Evolutionary conservation across 2,329 filamentous ascomycete species (phyloP).

Genomic region (Aurifilum marmelostoma): DNA sequence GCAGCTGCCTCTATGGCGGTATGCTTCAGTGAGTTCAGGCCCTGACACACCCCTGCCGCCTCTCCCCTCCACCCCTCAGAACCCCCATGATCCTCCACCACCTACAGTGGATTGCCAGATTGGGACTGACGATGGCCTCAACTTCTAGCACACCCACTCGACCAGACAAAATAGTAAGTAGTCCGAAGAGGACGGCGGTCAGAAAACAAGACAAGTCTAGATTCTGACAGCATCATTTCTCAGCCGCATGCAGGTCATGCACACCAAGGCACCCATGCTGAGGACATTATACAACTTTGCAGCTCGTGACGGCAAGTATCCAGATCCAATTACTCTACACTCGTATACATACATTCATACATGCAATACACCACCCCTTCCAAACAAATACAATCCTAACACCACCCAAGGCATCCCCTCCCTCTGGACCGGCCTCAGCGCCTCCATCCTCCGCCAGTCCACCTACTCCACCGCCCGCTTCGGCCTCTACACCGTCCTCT

Average conservation of each 20-base stretch:
- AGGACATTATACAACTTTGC: constrained; percentile 44
- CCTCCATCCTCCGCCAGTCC: constrained; percentile 48
- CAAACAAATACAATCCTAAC: no score
- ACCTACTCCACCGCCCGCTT: constrained; percentile 51
- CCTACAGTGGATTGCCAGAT: not conserved
- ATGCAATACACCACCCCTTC: no score
- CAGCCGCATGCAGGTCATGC: constrained; percentile 50
- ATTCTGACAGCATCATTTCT: not conserved
- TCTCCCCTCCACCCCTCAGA: no score
- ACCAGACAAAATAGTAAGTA: constrained; percentile 50
- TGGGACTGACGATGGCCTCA: constrained; percentile 22
- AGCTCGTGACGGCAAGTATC: constrained; percentile 42
- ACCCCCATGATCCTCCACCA: not conserved
- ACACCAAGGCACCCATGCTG: constrained; percentile 45
- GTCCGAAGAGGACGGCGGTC: not conserved
- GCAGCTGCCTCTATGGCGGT: constrained; percentile 50
- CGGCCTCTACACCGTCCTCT: constrained; percentile 45
- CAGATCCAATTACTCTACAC: no score
- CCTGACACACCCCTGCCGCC: not conserved
- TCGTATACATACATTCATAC: no score
- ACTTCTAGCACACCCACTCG: constrained; percentile 45
- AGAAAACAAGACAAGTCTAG: not conserved
- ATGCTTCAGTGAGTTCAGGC: constrained; percentile 45
- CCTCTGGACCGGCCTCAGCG: constrained; percentile 48
- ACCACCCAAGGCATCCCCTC: constrained; percentile 42